Evolutionary conservation across 495 filamentous ascomycete species (phyloP), one percentile per base, ranked within the genome.

Genomic region (Rhypophila decipiens): DNA sequence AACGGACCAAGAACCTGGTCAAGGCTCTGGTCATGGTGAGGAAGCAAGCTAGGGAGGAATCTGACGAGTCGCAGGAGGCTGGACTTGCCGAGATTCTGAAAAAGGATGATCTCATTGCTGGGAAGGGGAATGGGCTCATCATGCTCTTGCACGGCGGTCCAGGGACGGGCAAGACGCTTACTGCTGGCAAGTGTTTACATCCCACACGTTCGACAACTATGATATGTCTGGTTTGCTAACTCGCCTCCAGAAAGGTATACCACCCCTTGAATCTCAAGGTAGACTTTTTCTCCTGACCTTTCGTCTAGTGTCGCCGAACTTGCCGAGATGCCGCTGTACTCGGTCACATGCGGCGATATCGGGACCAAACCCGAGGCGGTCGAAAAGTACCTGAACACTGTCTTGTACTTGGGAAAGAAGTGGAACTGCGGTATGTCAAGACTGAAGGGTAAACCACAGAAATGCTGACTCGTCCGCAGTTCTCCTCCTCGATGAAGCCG

Each of bases 121-220:
- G 65, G 13, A 78, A 78, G 51, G 78, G 76, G 1, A 72, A 70
- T 17, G 77, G 75, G 1, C 56, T 77, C 4, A 71, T 75, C 8
- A 61, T 71, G 8, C 58, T 81, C 0, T 63, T 82, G 0, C 73
- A 76, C 38, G 77, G 77, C 2, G 61, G 58, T 1, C 74, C 77
- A 1, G 76, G 75, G 0, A 68, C 68, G 3, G 76, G 77, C 0
- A 80, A 82, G 47, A 79, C 78, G 2, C 47, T 73, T 0, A 81
- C 77, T 0, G 75, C 75, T 1, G 67, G 66, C 18, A n/a, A n/a
- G n/a, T n/a, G n/a, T n/a, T n/a, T n/a, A n/a, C n/a, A n/a, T n/a
- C n/a, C n/a, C n/a, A n/a, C n/a, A n/a, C n/a, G n/a, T n/a, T n/a
- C n/a, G n/a, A n/a, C n/a, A n/a, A n/a, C n/a, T n/a, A n/a, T n/a